These are phyloP conservation scores for Lactifluus piperatus DNA, from an alignment of 768 basidiomycete species.

Conservation along the genomic window DNA sequence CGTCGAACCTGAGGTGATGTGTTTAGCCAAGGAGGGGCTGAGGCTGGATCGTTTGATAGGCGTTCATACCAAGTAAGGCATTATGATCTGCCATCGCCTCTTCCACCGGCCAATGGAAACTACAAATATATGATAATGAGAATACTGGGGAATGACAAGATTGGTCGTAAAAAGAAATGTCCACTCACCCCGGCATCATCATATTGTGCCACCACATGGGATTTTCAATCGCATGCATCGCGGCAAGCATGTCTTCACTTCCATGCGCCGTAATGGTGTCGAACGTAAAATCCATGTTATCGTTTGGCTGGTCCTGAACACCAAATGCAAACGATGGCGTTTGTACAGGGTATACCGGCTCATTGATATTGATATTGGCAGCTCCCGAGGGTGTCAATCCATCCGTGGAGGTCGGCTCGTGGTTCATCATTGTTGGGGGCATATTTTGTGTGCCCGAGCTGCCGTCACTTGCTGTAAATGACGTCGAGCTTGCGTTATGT, in stretches of 20 bases:
- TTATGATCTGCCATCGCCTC: neutral
- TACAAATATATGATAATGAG: neutral
- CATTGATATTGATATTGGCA: neutral
- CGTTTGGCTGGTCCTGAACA: neutral
- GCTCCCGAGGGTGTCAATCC: neutral
- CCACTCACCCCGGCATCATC: conserved; percentile 74
- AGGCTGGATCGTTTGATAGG: neutral
- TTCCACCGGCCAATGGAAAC: conserved; percentile 17
- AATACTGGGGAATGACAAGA: neutral
- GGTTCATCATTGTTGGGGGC: neutral
- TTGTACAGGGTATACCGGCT: neutral
- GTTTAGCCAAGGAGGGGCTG: neutral
- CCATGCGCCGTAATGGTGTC: conserved; percentile 3
- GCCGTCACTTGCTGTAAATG: neutral
- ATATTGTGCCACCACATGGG: conserved; percentile 68
- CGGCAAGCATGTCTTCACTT: conserved; percentile 48
- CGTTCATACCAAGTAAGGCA: neutral
- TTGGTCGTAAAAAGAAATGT: neutral
- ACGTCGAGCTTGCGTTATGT: neutral
- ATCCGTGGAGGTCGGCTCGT: neutral
- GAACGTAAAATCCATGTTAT: conserved; percentile 14
- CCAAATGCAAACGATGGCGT: conserved; percentile 7
- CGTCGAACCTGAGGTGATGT: no score
- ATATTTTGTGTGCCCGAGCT: neutral
- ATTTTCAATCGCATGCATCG: conserved; percentile 66